Conservation (phyloP, 2,329 filamentous ascomycete species). For the Curvularia hawaiiensis region DNA sequence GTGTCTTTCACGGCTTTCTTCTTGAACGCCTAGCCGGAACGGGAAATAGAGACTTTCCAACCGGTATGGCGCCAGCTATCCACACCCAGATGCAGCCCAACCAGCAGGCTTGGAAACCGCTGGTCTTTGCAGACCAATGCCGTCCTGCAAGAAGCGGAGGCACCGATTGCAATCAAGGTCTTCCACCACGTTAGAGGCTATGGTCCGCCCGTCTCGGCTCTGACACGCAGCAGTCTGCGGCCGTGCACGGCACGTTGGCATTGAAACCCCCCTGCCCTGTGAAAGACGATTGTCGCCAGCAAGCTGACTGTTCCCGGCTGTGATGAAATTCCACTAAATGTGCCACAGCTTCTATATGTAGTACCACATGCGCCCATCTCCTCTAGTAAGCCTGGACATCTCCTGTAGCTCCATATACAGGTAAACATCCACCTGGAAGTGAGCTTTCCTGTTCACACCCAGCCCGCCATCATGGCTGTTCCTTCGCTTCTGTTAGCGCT, state of each 20-base stretch:
- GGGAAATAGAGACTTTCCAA: slow-evolving; percentile 21
- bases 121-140: slow-evolving; percentile 20
- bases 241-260: slow-evolving; percentile 28
- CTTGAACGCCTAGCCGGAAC: slow-evolving; percentile 13
- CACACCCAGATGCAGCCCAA: slow-evolving; percentile 13
- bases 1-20: slow-evolving; percentile 1
- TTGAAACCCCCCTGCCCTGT: slow-evolving; percentile 27
- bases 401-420: slow-evolving; percentile 15
- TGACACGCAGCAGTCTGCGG: slow-evolving; percentile 28
- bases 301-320: slow-evolving; percentile 22
- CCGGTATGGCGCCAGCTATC: slow-evolving; percentile 10
- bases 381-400: slow-evolving; percentile 17
- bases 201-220: slow-evolving; percentile 21
- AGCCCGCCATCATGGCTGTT: slow-evolving; percentile 37
- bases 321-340: slow-evolving; percentile 22
- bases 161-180: slow-evolving; percentile 11
- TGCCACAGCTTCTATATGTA: slow-evolving; percentile 38
- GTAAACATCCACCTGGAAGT: slow-evolving; percentile 13
- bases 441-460: slow-evolving; percentile 6
- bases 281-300: slow-evolving; percentile 18
- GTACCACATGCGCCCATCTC: slow-evolving; percentile 17
- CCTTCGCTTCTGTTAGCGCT: slow-evolving; percentile 35
- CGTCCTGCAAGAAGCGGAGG: slow-evolving; percentile 18
- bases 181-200: slow-evolving; percentile 20
- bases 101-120: slow-evolving; percentile 9